Base-by-base conservation (phyloP, 345 rosid genomes). In the Eucalyptus polybractea region DNA sequence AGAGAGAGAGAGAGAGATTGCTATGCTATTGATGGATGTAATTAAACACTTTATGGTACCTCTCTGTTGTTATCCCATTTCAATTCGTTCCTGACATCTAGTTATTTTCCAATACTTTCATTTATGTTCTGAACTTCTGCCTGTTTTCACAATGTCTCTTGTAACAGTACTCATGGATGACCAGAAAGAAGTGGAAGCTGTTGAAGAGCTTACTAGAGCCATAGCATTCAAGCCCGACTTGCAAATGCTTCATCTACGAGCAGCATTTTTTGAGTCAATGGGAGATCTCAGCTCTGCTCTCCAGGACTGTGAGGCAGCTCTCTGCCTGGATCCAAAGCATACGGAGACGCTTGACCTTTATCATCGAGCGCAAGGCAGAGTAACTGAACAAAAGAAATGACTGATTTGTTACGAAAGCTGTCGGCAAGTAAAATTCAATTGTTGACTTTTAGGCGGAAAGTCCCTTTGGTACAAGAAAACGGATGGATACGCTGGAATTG, bases 221-320 rank as follows among this genome's bases (percentile, higher is more conserved):
- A 94, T 97, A 93, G 92, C 95, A 89, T 97, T 96, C 94, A 97
- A 93, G 90, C 98, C 98, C 11, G 98, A 97, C 92, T 89, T 96
- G 91, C 99, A 96, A 90, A 94, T 97, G 93, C 97, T 97, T 53
- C 99, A 97, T 89, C 99, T 97, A 88, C 95, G 99, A 89, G 99
- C 99, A 60, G 99, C 99, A 42, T 97, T 97, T 90, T 92, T 94
- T 3, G 99, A 97, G 92, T 94, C 99, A 87, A 92, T 94, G 56
- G 98, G 99, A 87, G 95, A 97, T 86, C 86, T 94, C 27, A 72
- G 91, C 22, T 91, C 95, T 88, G 95, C 99, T 86, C 83, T 95
- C 50, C 93, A 90, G 91, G 99, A 97, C 90, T 97, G 99, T 86
- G 94, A 93, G 89, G 99, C 99, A 80, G 99, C 99, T 92, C 99